Conservation (phyloP, 2,329 filamentous ascomycete genomes). For the Pyrenophora teres region DNA sequence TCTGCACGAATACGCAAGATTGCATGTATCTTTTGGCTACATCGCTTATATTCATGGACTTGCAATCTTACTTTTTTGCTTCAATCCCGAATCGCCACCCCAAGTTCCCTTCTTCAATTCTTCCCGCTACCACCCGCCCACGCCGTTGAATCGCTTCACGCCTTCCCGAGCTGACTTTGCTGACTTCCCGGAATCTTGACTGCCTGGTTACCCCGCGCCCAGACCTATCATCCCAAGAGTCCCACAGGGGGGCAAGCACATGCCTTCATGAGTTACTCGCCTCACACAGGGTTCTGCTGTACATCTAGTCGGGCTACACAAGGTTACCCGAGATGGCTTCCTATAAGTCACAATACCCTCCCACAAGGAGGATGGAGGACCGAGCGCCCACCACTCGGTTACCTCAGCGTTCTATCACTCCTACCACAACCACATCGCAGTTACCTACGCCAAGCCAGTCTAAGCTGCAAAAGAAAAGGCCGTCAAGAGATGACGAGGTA, state of each 20-base stretch:
- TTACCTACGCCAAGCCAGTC: constrained; percentile 33
- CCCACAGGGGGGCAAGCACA: constrained; percentile 36
- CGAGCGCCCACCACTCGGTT: constrained; percentile 42
- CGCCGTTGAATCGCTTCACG: constrained; percentile 30
- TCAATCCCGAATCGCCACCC: constrained; percentile 40
- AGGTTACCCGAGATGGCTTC: constrained; percentile 48
- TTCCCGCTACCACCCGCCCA: constrained; percentile 29
- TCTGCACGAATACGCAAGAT: constrained; percentile 31
- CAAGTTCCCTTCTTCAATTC: constrained; percentile 33
- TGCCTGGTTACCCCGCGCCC: constrained; percentile 25
- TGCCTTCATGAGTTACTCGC: constrained; percentile 50
- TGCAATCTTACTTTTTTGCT: constrained; percentile 35
- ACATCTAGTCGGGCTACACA: constrained; percentile 45
- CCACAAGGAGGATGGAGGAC: constrained; percentile 41
- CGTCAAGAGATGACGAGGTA: constrained; percentile 39
- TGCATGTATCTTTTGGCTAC: constrained; percentile 33
- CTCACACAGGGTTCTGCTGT: constrained; percentile 39
- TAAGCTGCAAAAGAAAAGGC: constrained; percentile 45
- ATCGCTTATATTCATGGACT: constrained; percentile 39
- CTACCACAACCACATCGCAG: constrained; percentile 36
- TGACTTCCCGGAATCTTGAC: constrained; percentile 33
- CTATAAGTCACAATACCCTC: constrained; percentile 47
- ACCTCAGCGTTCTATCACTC: constrained; percentile 45
- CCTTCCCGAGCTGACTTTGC: constrained; percentile 42
- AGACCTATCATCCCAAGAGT: constrained; percentile 23